Conservation (phyloP, 805 yeast genomes). For the Cyberlindnera sargentensis region DNA sequence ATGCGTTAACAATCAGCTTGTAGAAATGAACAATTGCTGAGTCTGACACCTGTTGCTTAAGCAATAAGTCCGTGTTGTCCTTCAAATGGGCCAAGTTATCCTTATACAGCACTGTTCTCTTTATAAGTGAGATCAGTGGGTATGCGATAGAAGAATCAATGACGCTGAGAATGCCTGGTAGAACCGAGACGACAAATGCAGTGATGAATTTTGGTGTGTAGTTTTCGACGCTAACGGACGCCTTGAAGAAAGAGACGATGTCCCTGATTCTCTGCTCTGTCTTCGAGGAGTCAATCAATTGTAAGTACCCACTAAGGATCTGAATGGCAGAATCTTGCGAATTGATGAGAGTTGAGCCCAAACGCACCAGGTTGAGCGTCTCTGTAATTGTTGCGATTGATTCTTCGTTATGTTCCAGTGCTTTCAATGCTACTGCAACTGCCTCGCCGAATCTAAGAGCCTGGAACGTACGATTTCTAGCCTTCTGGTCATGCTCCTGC, state of each 20-base stretch:
- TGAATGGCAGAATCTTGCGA: conserved; percentile 13
- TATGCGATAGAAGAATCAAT: conserved; percentile 1
- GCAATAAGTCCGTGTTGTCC: conserved; percentile 26
- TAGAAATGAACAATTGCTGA: conserved; percentile 24
- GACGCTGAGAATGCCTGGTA: conserved; percentile 12
- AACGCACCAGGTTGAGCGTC: conserved; percentile 12
- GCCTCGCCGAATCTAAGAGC: conserved; percentile 36
- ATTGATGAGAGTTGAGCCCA: conserved; percentile 7
- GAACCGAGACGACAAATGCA: conserved; percentile 14
- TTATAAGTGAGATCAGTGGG: conserved; percentile 15
- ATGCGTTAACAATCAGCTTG: conserved; percentile 25
- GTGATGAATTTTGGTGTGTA: conserved; percentile 13
- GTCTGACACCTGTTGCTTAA: conserved; percentile 18
- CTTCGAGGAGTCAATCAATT: conserved; percentile 12
- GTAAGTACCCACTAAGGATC: conserved; percentile 14
- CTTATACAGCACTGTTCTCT: conserved; percentile 24
- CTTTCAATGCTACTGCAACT: conserved; percentile 20
- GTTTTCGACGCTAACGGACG: conserved; percentile 10
- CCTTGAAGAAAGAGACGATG: conserved; percentile 12
- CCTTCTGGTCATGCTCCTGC: conserved; percentile 22
- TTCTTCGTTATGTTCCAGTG: not conserved
- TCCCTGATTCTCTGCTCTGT: conserved; percentile 1
- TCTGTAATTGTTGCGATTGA: conserved; percentile 6
- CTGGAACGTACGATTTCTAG: conserved; percentile 36
- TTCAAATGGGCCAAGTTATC: conserved; percentile 20